Conservation (phyloP, 345 rosid species). For the Jatropha curcas region DNA sequence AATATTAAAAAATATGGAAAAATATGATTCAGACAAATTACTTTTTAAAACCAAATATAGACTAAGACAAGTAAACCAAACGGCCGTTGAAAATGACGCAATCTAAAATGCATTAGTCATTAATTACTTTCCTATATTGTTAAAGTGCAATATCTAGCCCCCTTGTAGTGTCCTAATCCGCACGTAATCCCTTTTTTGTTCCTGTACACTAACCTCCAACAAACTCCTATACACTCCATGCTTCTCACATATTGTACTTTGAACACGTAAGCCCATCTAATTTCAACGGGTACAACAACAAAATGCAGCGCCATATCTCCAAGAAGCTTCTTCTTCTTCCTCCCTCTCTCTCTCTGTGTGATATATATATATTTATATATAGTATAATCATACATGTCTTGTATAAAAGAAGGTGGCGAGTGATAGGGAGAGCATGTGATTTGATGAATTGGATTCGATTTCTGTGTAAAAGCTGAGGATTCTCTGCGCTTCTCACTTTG, state of each 20-base stretch:
- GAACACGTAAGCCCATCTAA: neutral
- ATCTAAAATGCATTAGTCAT: no score
- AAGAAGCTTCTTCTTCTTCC: constrained; percentile 10
- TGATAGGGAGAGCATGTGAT: constrained; percentile 11
- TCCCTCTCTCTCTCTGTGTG: neutral
- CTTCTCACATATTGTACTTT: neutral
- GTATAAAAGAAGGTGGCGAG: neutral
- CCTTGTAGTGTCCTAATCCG: neutral
- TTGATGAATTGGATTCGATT: constrained; percentile 14
- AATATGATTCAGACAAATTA: no score
- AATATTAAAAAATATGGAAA: no score
- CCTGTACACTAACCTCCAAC: neutral
- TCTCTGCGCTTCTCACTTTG: constrained; percentile 5
- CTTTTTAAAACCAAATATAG: no score
- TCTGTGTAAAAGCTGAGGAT: constrained; percentile 1
- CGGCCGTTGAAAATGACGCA: no score
- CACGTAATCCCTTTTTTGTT: neutral
- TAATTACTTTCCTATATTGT: no score
- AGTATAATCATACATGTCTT: no score
- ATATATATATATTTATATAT: no score
- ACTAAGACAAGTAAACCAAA: no score
- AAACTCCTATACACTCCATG: neutral
- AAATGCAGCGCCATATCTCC: neutral
- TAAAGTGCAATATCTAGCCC: no score
- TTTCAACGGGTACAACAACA: neutral